phyloP scores from a whole-genome alignment of 306 rosid species.

The apple (Malus domestica) region DNA sequence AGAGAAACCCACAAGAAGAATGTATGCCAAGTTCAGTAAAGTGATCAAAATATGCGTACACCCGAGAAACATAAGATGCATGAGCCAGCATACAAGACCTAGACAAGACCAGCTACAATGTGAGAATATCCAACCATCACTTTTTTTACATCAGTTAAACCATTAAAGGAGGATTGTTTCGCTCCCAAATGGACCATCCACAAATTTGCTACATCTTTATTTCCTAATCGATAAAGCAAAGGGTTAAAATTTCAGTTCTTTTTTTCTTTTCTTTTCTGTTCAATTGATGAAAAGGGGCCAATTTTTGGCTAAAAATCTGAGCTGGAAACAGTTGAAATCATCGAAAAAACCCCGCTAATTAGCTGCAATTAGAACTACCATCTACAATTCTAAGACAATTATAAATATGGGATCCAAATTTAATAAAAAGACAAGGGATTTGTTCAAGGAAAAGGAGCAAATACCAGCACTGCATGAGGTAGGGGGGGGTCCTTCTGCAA shows the following conservation, averaged over 20 bases:
- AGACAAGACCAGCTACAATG: background rate
- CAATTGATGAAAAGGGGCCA: too few species aligned
- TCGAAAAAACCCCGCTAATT: background rate
- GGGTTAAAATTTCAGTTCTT: background rate
- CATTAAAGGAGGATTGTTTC: background rate
- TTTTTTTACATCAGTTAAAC: background rate
- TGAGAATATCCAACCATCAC: background rate
- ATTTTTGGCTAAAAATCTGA: background rate
- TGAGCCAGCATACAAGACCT: background rate
- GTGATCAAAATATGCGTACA: background rate
- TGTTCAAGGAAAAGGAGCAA: background rate
- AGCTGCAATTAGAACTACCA: background rate
- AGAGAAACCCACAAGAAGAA: background rate
- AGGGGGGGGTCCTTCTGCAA: constrained; percentile 82
- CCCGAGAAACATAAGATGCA: background rate
- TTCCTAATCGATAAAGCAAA: background rate
- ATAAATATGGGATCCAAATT: background rate
- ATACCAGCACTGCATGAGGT: constrained; percentile 85
- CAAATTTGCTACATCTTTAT: too few species aligned
- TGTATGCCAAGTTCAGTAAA: background rate
- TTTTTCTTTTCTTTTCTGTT: background rate
- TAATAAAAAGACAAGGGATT: background rate
- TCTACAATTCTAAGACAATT: background rate
- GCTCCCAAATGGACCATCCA: background rate
- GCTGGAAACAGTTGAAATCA: background rate